Base-by-base conservation (phyloP, 1,139 yeast genomes). In the Suhomyces kunorum region DNA sequence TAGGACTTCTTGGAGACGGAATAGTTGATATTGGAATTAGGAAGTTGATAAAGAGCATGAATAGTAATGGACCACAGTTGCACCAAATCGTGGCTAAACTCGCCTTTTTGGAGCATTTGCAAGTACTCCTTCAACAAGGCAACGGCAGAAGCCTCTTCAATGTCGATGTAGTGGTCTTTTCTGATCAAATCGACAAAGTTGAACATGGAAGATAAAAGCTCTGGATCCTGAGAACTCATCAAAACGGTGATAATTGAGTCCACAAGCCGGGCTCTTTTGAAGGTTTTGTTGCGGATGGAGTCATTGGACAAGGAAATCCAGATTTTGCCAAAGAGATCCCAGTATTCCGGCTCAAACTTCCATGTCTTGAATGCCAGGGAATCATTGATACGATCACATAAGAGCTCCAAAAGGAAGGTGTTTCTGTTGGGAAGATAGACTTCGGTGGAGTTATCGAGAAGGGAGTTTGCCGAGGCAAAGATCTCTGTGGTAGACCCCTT, bases 341-440 rank as follows among this genome's bases (percentile, higher is more conserved):
- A 83, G 1, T 74, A 61, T 3, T 57, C 53, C 0, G 56, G 40
- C 36, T 64, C 59, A 11, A 46, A 56, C 50, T 74, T 78, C 70
- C 81, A 81, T 5, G 55, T 46, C 3, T 57, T 51, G 41, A 67
- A 68, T 56, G 40, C 56, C 44, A 54, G 51, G 17, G 58, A 51
- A 43, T 81, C 87, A 43, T 75, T 74, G 49, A 87, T 60, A 48
- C 90, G 70, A 53, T 87, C 94, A 45, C 81, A 68, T 3, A 85
- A 50, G 50, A 89, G 71, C 39, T 85, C 90, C 28, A 85, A 64
- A 3, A 87, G 62, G 42, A 88, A 87, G 0, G 63, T 53, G 11
- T 75, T 71, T 39, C 68, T 70, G 43, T 82, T 77, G 3, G 96
- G 96, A 9, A 88, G 73, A 44, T 72, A 73, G 0, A 80, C 66